Evolutionary conservation across 1,139 yeast genomes (phyloP).

Genomic region (Chernovozyma aurita): DNA sequence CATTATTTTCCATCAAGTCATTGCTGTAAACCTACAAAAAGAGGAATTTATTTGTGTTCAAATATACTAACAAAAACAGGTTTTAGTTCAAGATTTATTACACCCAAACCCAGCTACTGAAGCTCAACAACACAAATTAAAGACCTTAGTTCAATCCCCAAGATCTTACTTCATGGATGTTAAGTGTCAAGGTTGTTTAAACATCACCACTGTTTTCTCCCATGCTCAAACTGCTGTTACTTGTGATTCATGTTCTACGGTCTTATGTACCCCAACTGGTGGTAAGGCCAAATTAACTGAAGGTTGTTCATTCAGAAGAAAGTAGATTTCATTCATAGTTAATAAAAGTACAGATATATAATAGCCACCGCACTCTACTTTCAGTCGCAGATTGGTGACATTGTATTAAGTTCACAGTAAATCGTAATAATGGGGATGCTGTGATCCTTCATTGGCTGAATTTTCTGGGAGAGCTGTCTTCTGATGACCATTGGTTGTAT

Average conservation of each 20-base stretch:
- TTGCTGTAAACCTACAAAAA: too few relatives aligned
- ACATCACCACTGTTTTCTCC: slow-evolving; percentile 98
- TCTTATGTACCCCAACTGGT: slow-evolving; percentile 98
- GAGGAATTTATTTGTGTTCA: too few relatives aligned
- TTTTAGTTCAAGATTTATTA: slow-evolving; percentile 95
- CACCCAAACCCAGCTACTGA: slow-evolving; percentile 97
- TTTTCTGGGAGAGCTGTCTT: too few relatives aligned
- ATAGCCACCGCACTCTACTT: too few relatives aligned
- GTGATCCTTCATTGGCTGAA: too few relatives aligned
- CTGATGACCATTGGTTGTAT: too few relatives aligned
- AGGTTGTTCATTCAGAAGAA: slow-evolving; percentile 99
- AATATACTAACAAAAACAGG: slow-evolving; percentile 30
- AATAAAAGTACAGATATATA: slow-evolving; percentile 3
- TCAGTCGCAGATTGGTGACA: too few relatives aligned
- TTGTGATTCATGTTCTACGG: slow-evolving; percentile 98
- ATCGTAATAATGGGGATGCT: too few relatives aligned
- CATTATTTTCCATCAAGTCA: too few relatives aligned
- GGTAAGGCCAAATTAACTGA: slow-evolving; percentile 99
- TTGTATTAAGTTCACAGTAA: too few relatives aligned
- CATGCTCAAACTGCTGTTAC: slow-evolving; percentile 99
- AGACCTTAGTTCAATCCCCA: slow-evolving; percentile 95
- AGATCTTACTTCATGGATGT: slow-evolving; percentile 99
- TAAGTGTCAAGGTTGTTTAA: slow-evolving; percentile 98
- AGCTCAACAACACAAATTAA: slow-evolving; percentile 95
- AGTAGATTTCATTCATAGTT: slow-evolving; percentile 46